Evolutionary conservation across 306 rosid species (phyloP).

Genomic region (Cicer bijugum): DNA sequence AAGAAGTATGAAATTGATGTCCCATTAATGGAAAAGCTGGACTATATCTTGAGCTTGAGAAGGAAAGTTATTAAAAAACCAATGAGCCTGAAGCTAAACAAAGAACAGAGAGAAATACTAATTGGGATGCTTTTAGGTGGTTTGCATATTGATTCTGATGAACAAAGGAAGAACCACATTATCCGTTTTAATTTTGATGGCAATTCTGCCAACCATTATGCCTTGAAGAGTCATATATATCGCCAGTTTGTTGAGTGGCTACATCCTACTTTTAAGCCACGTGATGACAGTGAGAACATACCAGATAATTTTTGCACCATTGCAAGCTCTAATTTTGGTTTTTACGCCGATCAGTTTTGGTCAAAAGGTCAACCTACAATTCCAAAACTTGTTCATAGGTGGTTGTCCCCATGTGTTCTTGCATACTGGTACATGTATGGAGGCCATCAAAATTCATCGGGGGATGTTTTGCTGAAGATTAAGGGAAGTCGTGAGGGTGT

Average conservation of each 20-base stretch:
- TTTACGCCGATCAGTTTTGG: slow-evolving; percentile 93
- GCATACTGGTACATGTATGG: slow-evolving; percentile 98
- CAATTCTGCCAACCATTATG: slow-evolving; percentile 55
- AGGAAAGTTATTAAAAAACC: slow-evolving; percentile 62
- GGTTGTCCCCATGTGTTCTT: slow-evolving; percentile 88
- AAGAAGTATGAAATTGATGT: slow-evolving; percentile 75
- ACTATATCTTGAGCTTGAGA: slow-evolving; percentile 73
- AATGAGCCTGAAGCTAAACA: slow-evolving; percentile 71
- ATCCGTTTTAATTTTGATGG: slow-evolving; percentile 68
- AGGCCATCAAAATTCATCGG: slow-evolving; percentile 67
- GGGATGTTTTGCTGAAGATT: slow-evolving; percentile 77
- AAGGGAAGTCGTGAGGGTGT: slow-evolving; percentile 81
- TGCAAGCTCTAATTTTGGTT: slow-evolving; percentile 74
- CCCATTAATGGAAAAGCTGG: slow-evolving; percentile 71
- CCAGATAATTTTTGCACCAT: slow-evolving; percentile 69
- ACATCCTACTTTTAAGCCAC: slow-evolving; percentile 73
- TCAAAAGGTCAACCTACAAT: slow-evolving; percentile 65
- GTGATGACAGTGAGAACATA: slow-evolving; percentile 53
- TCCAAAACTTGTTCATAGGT: slow-evolving; percentile 86
- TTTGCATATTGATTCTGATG: slow-evolving; percentile 78
- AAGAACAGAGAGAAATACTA: slow-evolving; percentile 84
- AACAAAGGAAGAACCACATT: slow-evolving; percentile 64
- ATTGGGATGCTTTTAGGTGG: slow-evolving; percentile 91
- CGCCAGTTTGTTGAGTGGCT: slow-evolving; percentile 83
- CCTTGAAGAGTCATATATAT: slow-evolving; percentile 69